Conservation (phyloP, 345 rosid species). For the Gossypium stocksii region DNA sequence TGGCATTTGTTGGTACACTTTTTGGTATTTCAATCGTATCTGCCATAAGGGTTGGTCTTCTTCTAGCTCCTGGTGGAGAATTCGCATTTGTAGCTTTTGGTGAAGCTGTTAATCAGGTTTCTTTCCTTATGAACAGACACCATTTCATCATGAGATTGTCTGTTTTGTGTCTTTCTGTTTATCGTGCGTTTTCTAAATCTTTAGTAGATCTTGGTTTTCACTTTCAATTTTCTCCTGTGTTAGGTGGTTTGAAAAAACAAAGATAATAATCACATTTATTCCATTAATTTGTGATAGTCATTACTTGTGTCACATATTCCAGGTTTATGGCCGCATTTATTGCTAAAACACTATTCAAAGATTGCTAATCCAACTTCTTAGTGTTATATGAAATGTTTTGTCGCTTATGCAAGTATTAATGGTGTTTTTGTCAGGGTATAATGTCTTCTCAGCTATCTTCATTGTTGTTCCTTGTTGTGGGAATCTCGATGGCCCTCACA, state of each 20-base stretch:
- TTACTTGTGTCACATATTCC: not conserved
- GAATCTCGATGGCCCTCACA: constrained; percentile 94
- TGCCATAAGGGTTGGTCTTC: constrained; percentile 85
- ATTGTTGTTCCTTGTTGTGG: constrained; percentile 90
- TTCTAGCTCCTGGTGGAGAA: constrained; percentile 99
- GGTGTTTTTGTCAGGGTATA: constrained; percentile 67
- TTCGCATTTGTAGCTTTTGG: constrained; percentile 99
- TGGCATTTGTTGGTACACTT: constrained; percentile 61
- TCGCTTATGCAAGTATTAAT: constrained; percentile 6
- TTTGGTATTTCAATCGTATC: constrained; percentile 87
- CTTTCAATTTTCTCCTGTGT: not conserved
- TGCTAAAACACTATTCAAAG: no score
- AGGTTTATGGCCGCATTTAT: not conserved
- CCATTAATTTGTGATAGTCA: not conserved
- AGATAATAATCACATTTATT: not conserved
- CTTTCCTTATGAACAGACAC: constrained; percentile 9
- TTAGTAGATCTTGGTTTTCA: not conserved
- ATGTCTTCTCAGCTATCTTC: constrained; percentile 90
- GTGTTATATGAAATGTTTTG: not conserved
- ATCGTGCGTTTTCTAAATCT: not conserved
- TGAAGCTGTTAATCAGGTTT: constrained; percentile 97
- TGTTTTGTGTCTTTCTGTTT: not conserved
- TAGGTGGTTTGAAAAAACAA: not conserved
- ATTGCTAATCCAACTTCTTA: not conserved
- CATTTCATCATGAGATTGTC: not conserved